phyloP scores from a whole-genome alignment of 2,329 filamentous ascomycete species.

The Ascochyta pisi region DNA sequence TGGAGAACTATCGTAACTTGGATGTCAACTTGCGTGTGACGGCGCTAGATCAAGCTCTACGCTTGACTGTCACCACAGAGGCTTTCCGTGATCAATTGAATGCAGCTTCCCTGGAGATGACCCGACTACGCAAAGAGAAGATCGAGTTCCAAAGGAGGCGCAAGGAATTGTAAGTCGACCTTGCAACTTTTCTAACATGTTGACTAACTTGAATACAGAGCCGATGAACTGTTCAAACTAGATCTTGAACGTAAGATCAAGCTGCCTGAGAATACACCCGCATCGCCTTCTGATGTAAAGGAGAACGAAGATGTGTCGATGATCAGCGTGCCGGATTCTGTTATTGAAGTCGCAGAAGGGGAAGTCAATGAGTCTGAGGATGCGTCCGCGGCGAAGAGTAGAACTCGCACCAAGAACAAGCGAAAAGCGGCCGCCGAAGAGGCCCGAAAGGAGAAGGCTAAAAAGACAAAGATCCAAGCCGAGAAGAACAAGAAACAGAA shows the following conservation, averaged over 20 bases:
- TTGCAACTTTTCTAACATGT: neutral
- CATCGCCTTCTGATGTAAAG: conserved; percentile 61
- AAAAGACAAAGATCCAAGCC: conserved; percentile 65
- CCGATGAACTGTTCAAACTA: conserved; percentile 73
- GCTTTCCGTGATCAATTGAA: conserved; percentile 88
- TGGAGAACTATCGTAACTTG: conserved; percentile 73
- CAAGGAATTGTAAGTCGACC: conserved; percentile 62
- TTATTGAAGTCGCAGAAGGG: conserved; percentile 67
- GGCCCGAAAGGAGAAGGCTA: conserved; percentile 70
- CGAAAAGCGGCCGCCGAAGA: conserved; percentile 73
- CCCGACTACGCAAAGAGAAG: conserved; percentile 90
- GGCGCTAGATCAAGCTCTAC: conserved; percentile 83
- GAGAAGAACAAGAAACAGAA: conserved; percentile 77
- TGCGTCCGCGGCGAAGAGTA: conserved; percentile 66
- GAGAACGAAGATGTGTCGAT: conserved; percentile 66
- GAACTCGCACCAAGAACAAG: conserved; percentile 68
- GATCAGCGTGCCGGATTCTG: conserved; percentile 62
- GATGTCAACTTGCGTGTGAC: conserved; percentile 84
- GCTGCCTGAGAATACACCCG: conserved; percentile 74
- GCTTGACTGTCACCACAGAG: conserved; percentile 85
- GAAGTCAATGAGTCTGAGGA: conserved; percentile 68
- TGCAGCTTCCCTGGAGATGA: conserved; percentile 93
- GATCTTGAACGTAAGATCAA: conserved; percentile 77
- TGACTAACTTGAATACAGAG: conserved; percentile 52
- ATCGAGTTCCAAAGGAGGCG: conserved; percentile 87